Percentiles rank a stretch among this genome's conserved stretches.
These are phyloP conservation scores for Colletotrichum caudatum DNA, from an alignment of 2,329 filamentous ascomycete species.

Conservation along the genomic window DNA sequence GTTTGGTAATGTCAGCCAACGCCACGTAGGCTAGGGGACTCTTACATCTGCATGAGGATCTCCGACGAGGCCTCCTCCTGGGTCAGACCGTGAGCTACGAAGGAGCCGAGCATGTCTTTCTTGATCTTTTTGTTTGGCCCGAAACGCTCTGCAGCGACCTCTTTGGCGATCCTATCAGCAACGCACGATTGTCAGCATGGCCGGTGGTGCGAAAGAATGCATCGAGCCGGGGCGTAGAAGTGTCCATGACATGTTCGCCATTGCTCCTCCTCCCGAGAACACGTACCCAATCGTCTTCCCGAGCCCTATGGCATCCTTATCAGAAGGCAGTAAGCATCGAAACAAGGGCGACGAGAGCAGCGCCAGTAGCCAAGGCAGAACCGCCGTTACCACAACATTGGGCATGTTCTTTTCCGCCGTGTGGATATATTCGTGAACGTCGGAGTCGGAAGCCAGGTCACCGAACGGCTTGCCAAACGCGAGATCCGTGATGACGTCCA, in stretches of 20 bases:
- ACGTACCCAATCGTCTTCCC: conserved; percentile 58
- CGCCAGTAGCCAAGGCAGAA: conserved; percentile 56
- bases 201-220: conserved; percentile 39
- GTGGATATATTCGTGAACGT: conserved; percentile 60
- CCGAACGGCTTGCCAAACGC: conserved; percentile 63
- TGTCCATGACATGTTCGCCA: too few species aligned
- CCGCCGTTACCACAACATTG: conserved; percentile 56
- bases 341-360: conserved; percentile 56
- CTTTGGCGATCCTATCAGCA: conserved; percentile 54
- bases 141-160: conserved; percentile 60
- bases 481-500: conserved; percentile 66
- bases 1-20: too few species aligned
- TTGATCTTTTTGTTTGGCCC: conserved; percentile 55
- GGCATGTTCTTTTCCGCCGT: conserved; percentile 58
- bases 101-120: conserved; percentile 64
- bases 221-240: conserved; percentile 45
- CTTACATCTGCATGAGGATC: conserved; percentile 53
- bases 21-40: too few species aligned
- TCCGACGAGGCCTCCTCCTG: conserved; percentile 58
- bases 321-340: conserved; percentile 55
- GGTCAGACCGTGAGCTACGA: conserved; percentile 55
- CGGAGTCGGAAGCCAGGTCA: conserved; percentile 58
- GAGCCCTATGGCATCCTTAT: conserved; percentile 53
- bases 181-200: too few species aligned
- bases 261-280: too few species aligned